Conservation (phyloP, 78 protist species). For the Tieghemostelium lacteum region DNA sequence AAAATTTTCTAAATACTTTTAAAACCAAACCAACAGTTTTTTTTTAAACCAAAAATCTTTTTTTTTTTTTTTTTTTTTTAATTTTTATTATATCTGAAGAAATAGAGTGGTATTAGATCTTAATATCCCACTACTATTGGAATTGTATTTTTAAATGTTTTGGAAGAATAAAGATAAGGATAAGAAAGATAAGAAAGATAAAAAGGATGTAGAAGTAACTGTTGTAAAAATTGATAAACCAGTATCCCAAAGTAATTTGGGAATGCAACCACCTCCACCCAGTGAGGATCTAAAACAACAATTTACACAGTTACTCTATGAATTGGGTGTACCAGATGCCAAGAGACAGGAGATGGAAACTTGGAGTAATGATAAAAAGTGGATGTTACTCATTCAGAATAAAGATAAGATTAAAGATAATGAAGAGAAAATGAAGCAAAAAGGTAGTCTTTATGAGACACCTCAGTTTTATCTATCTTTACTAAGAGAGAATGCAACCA, state of each 20-base stretch:
- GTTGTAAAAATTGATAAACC: not conserved
- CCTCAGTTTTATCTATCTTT: constrained; percentile 57
- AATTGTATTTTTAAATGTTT: not conserved
- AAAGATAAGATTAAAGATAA: constrained; percentile 61
- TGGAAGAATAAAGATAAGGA: too few species aligned
- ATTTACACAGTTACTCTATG: constrained; percentile 23
- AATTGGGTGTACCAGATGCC: constrained; percentile 71
- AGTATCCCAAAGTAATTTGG: not conserved
- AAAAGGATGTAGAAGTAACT: not conserved
- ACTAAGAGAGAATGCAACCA: constrained; percentile 55
- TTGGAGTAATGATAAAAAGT: constrained; percentile 57
- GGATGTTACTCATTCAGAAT: constrained; percentile 42
- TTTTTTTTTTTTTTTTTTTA: too few species aligned
- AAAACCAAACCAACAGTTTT: too few species aligned
- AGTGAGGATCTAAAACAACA: constrained; percentile 49
- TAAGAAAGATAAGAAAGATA: not conserved
- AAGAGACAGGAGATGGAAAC: constrained; percentile 53
- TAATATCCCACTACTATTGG: not conserved
- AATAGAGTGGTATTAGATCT: not conserved
- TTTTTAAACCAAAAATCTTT: not conserved
- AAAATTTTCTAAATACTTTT: too few species aligned
- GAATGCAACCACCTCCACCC: not conserved
- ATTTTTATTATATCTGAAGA: not conserved
- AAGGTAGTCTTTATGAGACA: constrained; percentile 68
- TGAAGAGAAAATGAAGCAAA: constrained; percentile 69